Conservation (phyloP, 202 grass and related monocot species). For the Bolboschoenoplectus hybrid region DNA sequence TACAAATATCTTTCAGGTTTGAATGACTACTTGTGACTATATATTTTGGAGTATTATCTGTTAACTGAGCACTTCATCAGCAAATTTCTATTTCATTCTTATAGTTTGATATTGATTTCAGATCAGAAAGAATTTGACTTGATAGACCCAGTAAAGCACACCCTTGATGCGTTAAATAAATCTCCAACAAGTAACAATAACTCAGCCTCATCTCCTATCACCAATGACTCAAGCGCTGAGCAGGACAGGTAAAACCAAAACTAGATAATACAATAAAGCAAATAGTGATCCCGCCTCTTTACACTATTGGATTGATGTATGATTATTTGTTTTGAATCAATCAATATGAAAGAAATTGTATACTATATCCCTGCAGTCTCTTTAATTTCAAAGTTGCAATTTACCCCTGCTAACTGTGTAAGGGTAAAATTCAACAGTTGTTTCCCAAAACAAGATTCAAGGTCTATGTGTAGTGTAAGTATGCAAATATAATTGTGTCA, state of each 20-base stretch:
- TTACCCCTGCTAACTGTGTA: background rate
- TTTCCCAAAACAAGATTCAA: background rate
- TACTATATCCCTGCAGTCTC: background rate
- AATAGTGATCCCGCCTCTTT: background rate
- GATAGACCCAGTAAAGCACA: conserved; percentile 31
- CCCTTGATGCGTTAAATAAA: conserved; percentile 31
- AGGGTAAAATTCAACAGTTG: conserved; percentile 6
- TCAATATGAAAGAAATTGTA: background rate
- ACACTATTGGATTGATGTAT: conserved; percentile 4
- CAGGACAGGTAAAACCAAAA: conserved; percentile 39
- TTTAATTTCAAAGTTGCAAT: conserved; percentile 5
- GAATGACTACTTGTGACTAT: conserved; percentile 25
- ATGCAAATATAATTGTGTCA: background rate
- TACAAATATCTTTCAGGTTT: conserved; percentile 40
- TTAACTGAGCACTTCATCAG: background rate
- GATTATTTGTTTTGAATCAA: conserved; percentile 1
- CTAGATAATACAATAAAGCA: background rate
- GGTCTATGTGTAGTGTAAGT: background rate
- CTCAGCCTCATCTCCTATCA: conserved; percentile 20
- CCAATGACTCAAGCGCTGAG: conserved; percentile 15
- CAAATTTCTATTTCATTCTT: background rate
- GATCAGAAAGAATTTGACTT: conserved; percentile 38
- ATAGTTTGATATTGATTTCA: conserved; percentile 30
- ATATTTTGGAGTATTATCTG: background rate
- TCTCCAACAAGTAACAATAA: conserved; percentile 28